Base-by-base conservation (phyloP, 208 protist genomes). In the Leishmania major region DNA sequence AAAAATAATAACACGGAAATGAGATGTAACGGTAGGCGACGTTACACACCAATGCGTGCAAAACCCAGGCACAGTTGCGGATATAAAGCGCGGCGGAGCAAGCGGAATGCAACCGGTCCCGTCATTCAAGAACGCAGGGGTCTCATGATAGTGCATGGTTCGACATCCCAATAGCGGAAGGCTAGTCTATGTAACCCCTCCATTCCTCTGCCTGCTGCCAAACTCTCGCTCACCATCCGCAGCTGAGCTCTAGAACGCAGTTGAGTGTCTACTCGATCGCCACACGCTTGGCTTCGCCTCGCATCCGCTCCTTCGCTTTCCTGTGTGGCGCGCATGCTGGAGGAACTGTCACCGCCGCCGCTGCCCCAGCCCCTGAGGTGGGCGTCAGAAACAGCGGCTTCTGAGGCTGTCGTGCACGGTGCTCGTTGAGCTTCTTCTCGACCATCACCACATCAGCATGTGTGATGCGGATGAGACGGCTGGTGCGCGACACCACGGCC, bases 401-500 rank as follows among this genome's bases (percentile, higher is more conserved):
- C 43, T 73, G 78, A 2, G 69, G 62, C 8, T 77, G 62, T 45
- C 84, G 81, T 49, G 67, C 75, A 25, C 78, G 81, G 11, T 70
- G 7, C 59, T 78, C 85, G 57, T 87, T 87, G 22, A 89, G 74
- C 43, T 77, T 87, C 6, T 45, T 66, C 53, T 91, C 83, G 66
- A 86, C 86, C 62, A 85, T 73, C 19, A 67, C 45, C 31, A 94
- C 79, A n/a, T 94, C 90, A 28, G 87, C 81, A 37, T 80, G 77
- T 3, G 90, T 92, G 69, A 97, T 87, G 49, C 82, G 83, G 37
- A 96, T 72, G 49, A 88, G 86, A 7, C 92, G 87, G 40, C 87
- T 95, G 51, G 84, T 84, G 28, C 88, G 84, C 0, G 88, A 85
- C 13, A 95, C 80, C 19, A 89, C 59, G 8, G 92, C 94, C 11